Evolutionary conservation across 305 asterid genomes (phyloP).

Genomic region (Fraxinus nigra): DNA sequence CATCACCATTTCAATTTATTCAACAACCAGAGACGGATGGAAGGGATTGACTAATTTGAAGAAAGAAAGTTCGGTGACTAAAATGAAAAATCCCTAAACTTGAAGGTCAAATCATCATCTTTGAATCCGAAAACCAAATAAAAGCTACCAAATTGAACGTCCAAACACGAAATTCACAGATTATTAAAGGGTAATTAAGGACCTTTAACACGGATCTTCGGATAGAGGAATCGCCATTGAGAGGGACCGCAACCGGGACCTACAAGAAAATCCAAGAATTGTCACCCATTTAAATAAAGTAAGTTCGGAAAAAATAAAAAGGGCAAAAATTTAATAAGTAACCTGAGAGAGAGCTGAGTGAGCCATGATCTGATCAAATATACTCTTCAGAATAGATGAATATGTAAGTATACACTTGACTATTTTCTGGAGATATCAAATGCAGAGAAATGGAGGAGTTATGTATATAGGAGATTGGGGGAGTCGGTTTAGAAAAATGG

Average conservation of each 20-base stretch:
- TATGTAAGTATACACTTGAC: not conserved
- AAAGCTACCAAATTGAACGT: not conserved
- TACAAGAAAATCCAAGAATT: conserved; percentile 28
- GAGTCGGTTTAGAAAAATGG: not conserved
- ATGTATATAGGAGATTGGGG: not conserved
- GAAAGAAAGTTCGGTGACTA: not conserved
- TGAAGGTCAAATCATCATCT: not conserved
- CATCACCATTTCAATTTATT: not conserved
- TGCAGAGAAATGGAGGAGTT: conserved; percentile 1
- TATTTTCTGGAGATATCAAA: not conserved
- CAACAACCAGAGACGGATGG: not conserved
- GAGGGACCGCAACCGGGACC: conserved; percentile 46
- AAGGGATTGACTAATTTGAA: not conserved
- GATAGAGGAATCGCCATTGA: conserved; percentile 37
- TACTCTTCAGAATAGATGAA: not conserved
- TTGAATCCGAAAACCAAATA: not conserved
- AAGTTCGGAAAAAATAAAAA: conserved; percentile 2
- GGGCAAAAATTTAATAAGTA: not conserved
- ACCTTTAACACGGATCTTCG: conserved; percentile 54
- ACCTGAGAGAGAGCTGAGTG: conserved; percentile 47
- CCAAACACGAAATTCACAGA: not conserved
- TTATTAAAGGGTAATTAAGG: not conserved
- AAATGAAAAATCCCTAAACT: not conserved
- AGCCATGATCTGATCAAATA: conserved; percentile 41
- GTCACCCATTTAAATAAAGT: not conserved